Conservation (phyloP, 2,329 filamentous ascomycete genomes). For the Neopestalotiopsis rosae region DNA sequence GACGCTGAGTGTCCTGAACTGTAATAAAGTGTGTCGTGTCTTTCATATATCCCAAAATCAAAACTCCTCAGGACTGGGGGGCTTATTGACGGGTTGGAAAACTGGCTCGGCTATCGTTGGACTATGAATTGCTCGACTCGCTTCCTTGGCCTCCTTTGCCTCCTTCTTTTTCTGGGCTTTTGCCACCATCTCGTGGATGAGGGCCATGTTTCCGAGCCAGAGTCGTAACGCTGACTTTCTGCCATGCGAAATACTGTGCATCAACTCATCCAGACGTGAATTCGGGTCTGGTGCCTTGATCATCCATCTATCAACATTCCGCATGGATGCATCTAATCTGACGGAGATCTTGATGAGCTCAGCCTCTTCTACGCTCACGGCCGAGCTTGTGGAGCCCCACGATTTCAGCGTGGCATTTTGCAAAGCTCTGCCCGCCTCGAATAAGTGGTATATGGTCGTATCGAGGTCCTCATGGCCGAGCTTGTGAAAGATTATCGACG, state of each 20-base stretch:
- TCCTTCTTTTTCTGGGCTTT: neutral
- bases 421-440: neutral
- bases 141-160: neutral
- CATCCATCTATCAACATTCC: conserved; percentile 1
- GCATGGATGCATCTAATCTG: neutral
- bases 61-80: neutral
- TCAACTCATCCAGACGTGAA: neutral
- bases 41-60: neutral
- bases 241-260: neutral
- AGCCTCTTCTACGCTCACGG: neutral
- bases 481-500: too few species aligned
- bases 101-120: neutral
- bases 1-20: neutral
- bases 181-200: neutral
- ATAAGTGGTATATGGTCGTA: neutral
- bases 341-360: conserved; percentile 5
- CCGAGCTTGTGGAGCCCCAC: neutral
- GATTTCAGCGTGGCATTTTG: neutral
- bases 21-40: neutral
- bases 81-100: neutral
- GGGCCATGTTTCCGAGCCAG: neutral
- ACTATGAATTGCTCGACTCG: neutral
- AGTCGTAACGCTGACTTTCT: neutral
- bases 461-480: neutral
- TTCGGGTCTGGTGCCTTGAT: neutral